Evolutionary conservation across 768 basidiomycete genomes (phyloP), one percentile per base, ranked within the genome.

Genomic region (Megacollybia marginata): DNA sequence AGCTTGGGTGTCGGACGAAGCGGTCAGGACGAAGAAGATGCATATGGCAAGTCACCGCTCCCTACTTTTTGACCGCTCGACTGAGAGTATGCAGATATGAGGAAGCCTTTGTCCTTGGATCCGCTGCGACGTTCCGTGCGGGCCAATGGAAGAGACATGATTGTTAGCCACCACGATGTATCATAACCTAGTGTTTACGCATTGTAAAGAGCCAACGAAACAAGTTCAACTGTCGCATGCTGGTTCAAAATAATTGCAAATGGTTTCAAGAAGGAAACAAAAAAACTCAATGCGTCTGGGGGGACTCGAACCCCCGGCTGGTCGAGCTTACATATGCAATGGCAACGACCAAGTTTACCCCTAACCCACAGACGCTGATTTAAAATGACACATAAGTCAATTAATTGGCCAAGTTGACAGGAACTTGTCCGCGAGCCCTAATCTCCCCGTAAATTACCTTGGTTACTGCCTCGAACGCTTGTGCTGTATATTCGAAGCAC

Each of bases 11-110:
- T 78, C 45, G 91, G 90, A 18, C 83, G 81, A 56, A 82, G 81
- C n/a, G 83, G 80, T 11, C 75, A 79, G 61, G 86, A 89, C 52
- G 88, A 93, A 58, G 91, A 93, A 58, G 89, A 94, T 63, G 92
- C 90, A 35, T 94, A 88, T 64, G 92, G 92, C 92, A 64, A 51
- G 85, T 78, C 33, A 31, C 54, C 20, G 19, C 15, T 16, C 31
- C 49, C 44, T 32, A 50, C 28, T 51, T 36, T 36, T 12, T 32
- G 33, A 15, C 1, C 19, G 33, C 9, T 10, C 4, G 36, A n/a
- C 20, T 44, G 23, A 49, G 6, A 8, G n/a, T 49, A 23, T 5
- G 12, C 51, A 77, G 75, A 77, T 52, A 78, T 89, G 87, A 79
- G 87, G 20, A 88, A 88, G 66, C 85, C 85, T 7, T 68, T 88